Evolutionary conservation across 2,329 filamentous ascomycete species (phyloP), one percentile per base, ranked within the genome.

Genomic region (Monosporascus sp.): DNA sequence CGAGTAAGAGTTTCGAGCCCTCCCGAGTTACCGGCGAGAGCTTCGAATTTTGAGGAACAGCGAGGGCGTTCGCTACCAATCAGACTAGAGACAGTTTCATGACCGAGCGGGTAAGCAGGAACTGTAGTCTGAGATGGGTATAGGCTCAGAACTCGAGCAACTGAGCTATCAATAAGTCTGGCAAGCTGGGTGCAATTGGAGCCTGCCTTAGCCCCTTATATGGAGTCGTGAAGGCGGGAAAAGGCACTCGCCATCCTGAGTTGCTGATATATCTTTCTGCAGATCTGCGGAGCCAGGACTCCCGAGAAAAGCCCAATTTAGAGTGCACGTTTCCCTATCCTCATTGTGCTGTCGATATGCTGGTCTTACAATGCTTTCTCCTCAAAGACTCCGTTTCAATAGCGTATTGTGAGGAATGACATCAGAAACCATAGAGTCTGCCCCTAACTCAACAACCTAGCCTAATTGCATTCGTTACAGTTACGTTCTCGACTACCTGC

Each of bases 1-100:
- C 61, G 11, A 75, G 68, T 1, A 67, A 52, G 17, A 76, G 63
- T 1, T 52, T 60, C 1, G 71, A 69, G 37, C 71, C 71, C 1
- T 70, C 56, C 37, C 74, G 68, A 14, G 64, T 66, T 20, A 77
- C 64, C 6, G 64, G 63, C 3, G 65, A 61, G n/a, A 66, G 55
- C 18, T 48, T 35, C 46, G 48, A 18, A 28, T 11, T 24, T 15
- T 57, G 26, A 43, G 60, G 45, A 3, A 54, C 50, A 15, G 59
- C 55, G 18, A 62, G 17, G 14, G 49, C 55, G 37, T 55, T 22
- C 4, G 49, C 53, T 7, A 44, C 55, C 18, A 63, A 46, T 20
- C 63, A 37, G 35, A 57, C 18, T 15, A 58, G 37, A 37, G 41
- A 51, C 8, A 62, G 45, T 44, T 47, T 55, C 57, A 63, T 63